Evolutionary conservation across 768 basidiomycete genomes (phyloP).

Genomic region (Lactarius sanguifluus): DNA sequence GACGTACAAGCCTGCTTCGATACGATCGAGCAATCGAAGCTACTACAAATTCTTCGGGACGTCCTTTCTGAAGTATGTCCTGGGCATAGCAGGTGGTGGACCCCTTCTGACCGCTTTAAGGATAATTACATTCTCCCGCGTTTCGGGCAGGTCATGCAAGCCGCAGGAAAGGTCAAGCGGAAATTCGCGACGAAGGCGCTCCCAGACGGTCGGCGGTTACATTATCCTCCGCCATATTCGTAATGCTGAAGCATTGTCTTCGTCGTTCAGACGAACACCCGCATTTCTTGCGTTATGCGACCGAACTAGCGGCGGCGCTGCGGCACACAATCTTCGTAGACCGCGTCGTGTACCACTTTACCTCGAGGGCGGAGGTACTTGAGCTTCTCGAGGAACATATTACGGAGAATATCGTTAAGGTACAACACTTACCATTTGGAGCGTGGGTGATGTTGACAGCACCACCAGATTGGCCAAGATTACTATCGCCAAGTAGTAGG

Average conservation of each 20-base stretch:
- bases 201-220: slow-evolving; percentile 55
- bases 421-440: slow-evolving; percentile 30
- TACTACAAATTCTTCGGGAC: slow-evolving; percentile 71
- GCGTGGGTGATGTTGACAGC: not conserved
- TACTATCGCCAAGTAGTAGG: slow-evolving; percentile 90
- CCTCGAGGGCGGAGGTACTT: slow-evolving; percentile 59
- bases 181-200: slow-evolving; percentile 59
- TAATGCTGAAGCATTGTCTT: not conserved
- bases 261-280: slow-evolving; percentile 62
- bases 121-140: slow-evolving; percentile 70
- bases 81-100: not conserved
- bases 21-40: slow-evolving; percentile 85
- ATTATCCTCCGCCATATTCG: not conserved
- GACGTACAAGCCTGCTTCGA: slow-evolving; percentile 98
- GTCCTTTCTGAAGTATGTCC: slow-evolving; percentile 66
- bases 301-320: slow-evolving; percentile 60
- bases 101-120: slow-evolving; percentile 39
- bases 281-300: slow-evolving; percentile 70
- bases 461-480: slow-evolving; percentile 64
- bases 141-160: slow-evolving; percentile 64
- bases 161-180: slow-evolving; percentile 56
- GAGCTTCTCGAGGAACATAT: slow-evolving; percentile 86
- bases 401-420: slow-evolving; percentile 90
- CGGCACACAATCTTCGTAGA: slow-evolving; percentile 85
- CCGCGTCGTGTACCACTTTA: slow-evolving; percentile 61